Evolutionary conservation across 176 grass and related monocot genomes (phyloP).

Genomic region (Zoysia japonica): DNA sequence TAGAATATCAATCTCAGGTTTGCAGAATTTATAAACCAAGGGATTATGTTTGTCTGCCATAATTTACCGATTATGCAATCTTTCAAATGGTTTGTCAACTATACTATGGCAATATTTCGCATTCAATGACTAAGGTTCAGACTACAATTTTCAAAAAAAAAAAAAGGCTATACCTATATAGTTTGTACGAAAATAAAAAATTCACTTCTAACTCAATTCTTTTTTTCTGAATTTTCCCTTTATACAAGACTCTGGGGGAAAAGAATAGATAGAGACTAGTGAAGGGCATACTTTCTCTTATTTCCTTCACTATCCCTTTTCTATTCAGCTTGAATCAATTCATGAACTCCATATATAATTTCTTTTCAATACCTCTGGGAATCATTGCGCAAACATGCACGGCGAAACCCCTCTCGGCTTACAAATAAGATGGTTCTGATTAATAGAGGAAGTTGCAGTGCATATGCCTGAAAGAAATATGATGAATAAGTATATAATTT

Average conservation of each 20-base stretch:
- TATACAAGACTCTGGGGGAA: constrained; percentile 5
- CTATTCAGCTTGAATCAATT: constrained; percentile 1
- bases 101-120: not conserved
- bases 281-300: constrained; percentile 14
- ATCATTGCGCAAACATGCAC: constrained; percentile 89
- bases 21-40: not conserved
- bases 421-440: constrained; percentile 89
- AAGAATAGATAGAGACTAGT: not conserved
- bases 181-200: constrained; percentile 3
- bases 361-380: constrained; percentile 57
- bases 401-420: constrained; percentile 93
- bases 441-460: constrained; percentile 94
- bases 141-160: not conserved
- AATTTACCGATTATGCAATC: not conserved
- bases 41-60: constrained; percentile 6
- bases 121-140: not conserved
- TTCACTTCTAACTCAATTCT: not conserved
- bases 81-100: not conserved
- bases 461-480: constrained; percentile 65
- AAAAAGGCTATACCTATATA: not conserved
- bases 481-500: not conserved
- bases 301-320: not conserved
- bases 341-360: not conserved
- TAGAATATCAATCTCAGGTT: not conserved
- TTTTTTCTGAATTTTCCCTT: not conserved